Evolutionary conservation across 2,329 filamentous ascomycete species (phyloP), one percentile per base, ranked within the genome.

Genomic region (Monilinia polystroma): DNA sequence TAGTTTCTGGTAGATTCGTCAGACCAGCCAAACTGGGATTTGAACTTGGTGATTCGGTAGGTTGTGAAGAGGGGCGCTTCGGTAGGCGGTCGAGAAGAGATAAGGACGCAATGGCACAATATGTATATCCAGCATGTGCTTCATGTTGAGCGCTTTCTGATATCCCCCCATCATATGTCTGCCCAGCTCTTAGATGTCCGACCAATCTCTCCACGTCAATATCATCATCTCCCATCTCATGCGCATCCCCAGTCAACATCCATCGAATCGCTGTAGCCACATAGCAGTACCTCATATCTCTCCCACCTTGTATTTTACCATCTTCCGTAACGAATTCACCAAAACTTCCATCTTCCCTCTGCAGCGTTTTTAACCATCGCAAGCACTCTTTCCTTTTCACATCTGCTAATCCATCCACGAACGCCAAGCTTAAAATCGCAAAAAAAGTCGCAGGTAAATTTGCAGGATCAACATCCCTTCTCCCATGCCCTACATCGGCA

Each of bases 381-480:
- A 98, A 77, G 68, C 90, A 90, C 68, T 85, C 85, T 52, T 74
- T 80, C 66, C 91, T 84, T 69, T 89, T 83, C 10, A 99, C 88
- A 1, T 87, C 84, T 4, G 81, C 79, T 72, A 92, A 84, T 0
- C 84, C 18, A 73, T 76, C 75, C n/a, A 91, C 77, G 7, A 88
- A 81, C 1, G 90, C 84, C 35, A 99, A 80, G 11, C 90, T 83
- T 32, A 92, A 82, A 54, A 99, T 82, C 0, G 94, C 93, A 78
- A 98, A 97, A 76, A 90, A 94, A 0, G 93, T 97, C 0, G 92
- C 92, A 0, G 93, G 90, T 20, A 98, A 79, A 77, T 94, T 96
- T 0, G 93, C 86, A n/a, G 87, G 86, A 78, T 91, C 89, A 87
- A 87, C 90, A 64, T 81, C 80, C 72, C 87, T 87, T 49, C 81